Evolutionary conservation across 2,329 filamentous ascomycete genomes (phyloP), one percentile per base, ranked within the genome.

Genomic region (Phyllachora maydis): DNA sequence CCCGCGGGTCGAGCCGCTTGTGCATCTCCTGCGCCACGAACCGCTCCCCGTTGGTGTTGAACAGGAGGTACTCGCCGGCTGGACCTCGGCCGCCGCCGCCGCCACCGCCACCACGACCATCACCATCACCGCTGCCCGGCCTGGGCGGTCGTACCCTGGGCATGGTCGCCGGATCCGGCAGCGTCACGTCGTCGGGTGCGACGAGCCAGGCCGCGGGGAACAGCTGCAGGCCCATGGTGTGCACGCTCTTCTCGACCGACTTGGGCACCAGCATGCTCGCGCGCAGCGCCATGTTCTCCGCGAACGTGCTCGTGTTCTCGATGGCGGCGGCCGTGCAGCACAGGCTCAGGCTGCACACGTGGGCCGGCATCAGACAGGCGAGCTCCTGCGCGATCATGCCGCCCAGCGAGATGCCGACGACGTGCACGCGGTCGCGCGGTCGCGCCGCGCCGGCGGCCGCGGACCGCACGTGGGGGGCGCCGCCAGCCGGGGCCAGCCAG

Each of bases 371-470:
- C n/a, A 54, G 43, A 33, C 47, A 52, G 12, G 59, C 66, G 4
- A 92, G 40, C 49, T 92, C 82, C 46, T 91, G 82, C 3, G 77
- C 67, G 36, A 92, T 85, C 82, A 92, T 91, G 38, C 82, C 81
- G 32, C 81, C 81, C 62, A 91, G 76, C 28, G 72, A 79, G 32
- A 85, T 68, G 26, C 81, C 82, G 16, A 76, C 55, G 24, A 90
- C 43, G 49, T 92, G 69, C 42, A 52, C 57, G 49, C 36, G 54
- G 35, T 40, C 57, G 32, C 25, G 45, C 22, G 28, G 41, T 6
- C 41, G 26, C 3, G 26, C 23, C 15, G 20, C 44, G 14, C 15
- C 19, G 3, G 7, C 24, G 15, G 11, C 24, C n/a, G n/a, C n/a
- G n/a, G n/a, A n/a, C n/a, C n/a, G n/a, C n/a, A n/a, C n/a, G 14